Evolutionary conservation across 2,329 filamentous ascomycete species (phyloP), one percentile per base, ranked within the genome.

Genomic region (Talaromyces sp.): DNA sequence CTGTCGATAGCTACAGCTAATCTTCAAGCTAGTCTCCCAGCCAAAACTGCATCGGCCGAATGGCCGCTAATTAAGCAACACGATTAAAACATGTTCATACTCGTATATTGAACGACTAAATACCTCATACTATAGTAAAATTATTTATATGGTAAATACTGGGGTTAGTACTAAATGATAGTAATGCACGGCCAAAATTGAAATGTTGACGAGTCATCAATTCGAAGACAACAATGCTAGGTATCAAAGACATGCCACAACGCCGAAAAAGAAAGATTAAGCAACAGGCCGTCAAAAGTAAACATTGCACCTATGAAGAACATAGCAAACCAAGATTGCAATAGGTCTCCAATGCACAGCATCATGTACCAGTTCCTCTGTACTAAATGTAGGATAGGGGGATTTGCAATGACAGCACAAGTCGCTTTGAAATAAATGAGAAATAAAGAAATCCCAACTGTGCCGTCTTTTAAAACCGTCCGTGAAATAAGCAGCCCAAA

Each of bases 181-280:
- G n/a, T n/a, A n/a, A n/a, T n/a, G 24, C 24, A 27, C 24, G 24
- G 24, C 24, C 24, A 27, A 35, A 13, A 16, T 35, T 5, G 11
- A 35, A 35, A 14, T 35, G 32, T 35, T 6, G n/a, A 16, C 16
- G 17, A 39, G 36, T 39, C 20, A 46, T 46, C 19, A 30, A 35
- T 35, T 46, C 33, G 13, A 35, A 16, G n/a, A 35, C 43, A 46
- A 36, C 30, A 45, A 59, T 59, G 51, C 42, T 56, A 61, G 57
- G 55, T 64, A 63, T 62, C 55, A 53, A 60, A 33, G 40, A 54
- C 44, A 52, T 57, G 37, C 37, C 55, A 63, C 30, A 60, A 58
- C 52, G 53, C 60, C 54, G 8, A 30, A 42, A 54, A 22, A 43
- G 30, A 55, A 45, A 56, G 47, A 66, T 61, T 55, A 62, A 62